These are phyloP conservation scores for Flaveria sonorensis DNA, from an alignment of 129 eudicot species.

Conservation along the genomic window DNA sequence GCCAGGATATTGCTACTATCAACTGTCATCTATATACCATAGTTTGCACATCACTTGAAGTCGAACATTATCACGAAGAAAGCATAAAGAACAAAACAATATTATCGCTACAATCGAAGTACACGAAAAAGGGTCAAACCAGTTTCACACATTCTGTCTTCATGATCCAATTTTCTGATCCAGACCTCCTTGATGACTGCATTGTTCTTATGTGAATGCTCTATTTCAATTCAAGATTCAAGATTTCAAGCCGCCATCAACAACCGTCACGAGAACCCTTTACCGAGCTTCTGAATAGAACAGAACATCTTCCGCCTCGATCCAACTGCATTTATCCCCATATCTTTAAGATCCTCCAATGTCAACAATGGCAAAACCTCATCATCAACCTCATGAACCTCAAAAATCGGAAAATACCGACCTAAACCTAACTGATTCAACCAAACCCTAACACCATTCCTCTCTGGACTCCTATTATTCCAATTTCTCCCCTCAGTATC, in stretches of 20 bases:
- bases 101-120: conserved; percentile 26
- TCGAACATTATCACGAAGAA: conserved; percentile 26
- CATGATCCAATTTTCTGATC: background rate
- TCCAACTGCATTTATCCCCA: conserved; percentile 80
- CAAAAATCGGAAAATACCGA: conserved; percentile 57
- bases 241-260: background rate
- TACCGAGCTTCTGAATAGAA: conserved; percentile 65
- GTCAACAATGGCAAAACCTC: conserved; percentile 67
- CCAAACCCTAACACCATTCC: conserved; percentile 68
- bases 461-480: conserved; percentile 30
- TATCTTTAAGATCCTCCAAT: conserved; percentile 68
- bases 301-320: conserved; percentile 65
- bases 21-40: conserved; percentile 38
- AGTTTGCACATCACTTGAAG: conserved; percentile 23
- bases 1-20: conserved; percentile 17
- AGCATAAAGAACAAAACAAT: conserved; percentile 7
- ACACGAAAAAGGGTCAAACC: conserved; percentile 34
- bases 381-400: conserved; percentile 80
- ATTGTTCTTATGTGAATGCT: background rate
- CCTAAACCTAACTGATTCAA: conserved; percentile 60
- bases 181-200: background rate
- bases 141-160: conserved; percentile 23
- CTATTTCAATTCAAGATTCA: conserved; percentile 13
- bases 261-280: conserved; percentile 57
- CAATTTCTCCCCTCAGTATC: conserved; percentile 46